A percentile compares a stretch with the other conserved stretches of the same genome.
Conservation (phyloP, 1,284 basidiomycete species). For the Cryptococcus floricola region DNA sequence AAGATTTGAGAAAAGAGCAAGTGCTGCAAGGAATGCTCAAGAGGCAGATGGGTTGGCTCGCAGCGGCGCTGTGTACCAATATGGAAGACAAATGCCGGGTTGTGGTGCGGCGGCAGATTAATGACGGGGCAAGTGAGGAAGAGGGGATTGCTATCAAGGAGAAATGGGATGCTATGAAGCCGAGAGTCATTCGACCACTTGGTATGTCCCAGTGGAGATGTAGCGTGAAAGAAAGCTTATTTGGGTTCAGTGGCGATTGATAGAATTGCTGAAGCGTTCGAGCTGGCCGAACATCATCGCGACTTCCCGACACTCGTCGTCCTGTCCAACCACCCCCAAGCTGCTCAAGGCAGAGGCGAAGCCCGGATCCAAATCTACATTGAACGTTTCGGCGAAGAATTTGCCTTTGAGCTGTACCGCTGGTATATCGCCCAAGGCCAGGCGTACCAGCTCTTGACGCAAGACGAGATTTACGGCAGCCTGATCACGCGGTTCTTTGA, state of each 20-base stretch:
- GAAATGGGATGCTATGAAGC: conserved; percentile 39
- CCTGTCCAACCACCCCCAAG: conserved; percentile 60
- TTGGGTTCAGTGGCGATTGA: conserved; percentile 59
- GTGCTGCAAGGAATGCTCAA: conserved; percentile 44
- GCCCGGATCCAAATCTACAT: conserved; percentile 61
- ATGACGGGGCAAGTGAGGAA: conserved; percentile 34
- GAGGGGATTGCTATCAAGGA: conserved; percentile 32
- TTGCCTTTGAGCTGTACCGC: conserved; percentile 80
- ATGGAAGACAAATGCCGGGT: conserved; percentile 60
- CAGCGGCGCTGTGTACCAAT: conserved; percentile 63
- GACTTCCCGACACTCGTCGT: conserved; percentile 79
- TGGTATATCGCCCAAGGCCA: conserved; percentile 55
- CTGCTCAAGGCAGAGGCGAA: conserved; percentile 22
- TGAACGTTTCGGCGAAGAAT: conserved; percentile 73
- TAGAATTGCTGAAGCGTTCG: conserved; percentile 66
- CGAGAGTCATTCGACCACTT: conserved; percentile 42
- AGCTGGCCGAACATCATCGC: conserved; percentile 75
- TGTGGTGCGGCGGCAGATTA: conserved; percentile 28
- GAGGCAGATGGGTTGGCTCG: conserved; percentile 68
- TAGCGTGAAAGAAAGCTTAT: not conserved
- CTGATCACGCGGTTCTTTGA: conserved; percentile 75
- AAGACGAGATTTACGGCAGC: conserved; percentile 59
- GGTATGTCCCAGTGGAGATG: conserved; percentile 20
- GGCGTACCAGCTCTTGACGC: conserved; percentile 68
- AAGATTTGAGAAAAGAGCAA: conserved; percentile 18